phyloP scores from a whole-genome alignment of 1,284 basidiomycete genomes.

The Mixia osmundae region DNA sequence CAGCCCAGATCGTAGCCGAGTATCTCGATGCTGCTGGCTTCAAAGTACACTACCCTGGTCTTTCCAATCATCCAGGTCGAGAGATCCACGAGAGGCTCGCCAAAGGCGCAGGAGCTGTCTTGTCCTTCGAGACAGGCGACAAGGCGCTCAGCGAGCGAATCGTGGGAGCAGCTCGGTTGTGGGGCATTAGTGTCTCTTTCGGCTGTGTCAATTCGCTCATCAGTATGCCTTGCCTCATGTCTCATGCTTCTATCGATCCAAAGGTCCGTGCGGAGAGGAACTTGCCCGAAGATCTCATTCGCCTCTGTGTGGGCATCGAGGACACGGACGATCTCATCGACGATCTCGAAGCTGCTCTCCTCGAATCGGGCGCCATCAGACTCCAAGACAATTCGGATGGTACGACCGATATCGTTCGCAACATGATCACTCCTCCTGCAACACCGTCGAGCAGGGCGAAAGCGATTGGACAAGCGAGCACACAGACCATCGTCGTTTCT shows the following conservation, averaged over 20 bases:
- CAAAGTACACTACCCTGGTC: slow-evolving; percentile 78
- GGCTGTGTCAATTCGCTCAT: slow-evolving; percentile 96
- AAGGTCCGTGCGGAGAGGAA: slow-evolving; percentile 76
- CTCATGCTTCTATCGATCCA: slow-evolving; percentile 96
- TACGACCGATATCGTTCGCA: neutral
- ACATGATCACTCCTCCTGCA: neutral
- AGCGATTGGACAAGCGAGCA: neutral
- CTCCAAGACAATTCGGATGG: slow-evolving; percentile 11
- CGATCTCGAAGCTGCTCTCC: slow-evolving; percentile 76
- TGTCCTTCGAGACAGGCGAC: slow-evolving; percentile 85
- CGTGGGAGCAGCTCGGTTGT: slow-evolving; percentile 72
- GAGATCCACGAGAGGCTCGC: slow-evolving; percentile 74
- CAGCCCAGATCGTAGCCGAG: slow-evolving; percentile 59
- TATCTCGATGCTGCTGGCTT: slow-evolving; percentile 76
- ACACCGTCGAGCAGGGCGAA: neutral
- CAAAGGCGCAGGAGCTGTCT: slow-evolving; percentile 72
- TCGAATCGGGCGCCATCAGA: slow-evolving; percentile 68
- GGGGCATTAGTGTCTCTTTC: slow-evolving; percentile 96
- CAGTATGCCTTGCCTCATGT: slow-evolving; percentile 99
- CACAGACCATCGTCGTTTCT: slow-evolving; percentile 44
- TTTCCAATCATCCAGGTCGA: slow-evolving; percentile 56
- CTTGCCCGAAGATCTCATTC: slow-evolving; percentile 89
- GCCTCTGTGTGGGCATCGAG: slow-evolving; percentile 95
- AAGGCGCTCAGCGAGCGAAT: slow-evolving; percentile 76
- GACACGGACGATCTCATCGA: slow-evolving; percentile 81